phyloP scores from a whole-genome alignment of 805 yeast species.

The Teunomyces stri region DNA sequence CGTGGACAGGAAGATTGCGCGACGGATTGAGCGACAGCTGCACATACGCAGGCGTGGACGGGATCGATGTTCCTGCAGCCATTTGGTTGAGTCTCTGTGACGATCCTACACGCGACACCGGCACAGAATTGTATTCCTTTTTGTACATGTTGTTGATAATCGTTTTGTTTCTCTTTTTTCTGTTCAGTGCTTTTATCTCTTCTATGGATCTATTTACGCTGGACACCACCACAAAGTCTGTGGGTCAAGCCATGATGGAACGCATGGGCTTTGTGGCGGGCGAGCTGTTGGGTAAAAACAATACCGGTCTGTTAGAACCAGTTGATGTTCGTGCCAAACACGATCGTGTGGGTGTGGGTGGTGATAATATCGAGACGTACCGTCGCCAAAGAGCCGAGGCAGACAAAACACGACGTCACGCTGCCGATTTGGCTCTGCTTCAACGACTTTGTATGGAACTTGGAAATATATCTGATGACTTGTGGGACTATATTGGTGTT shows the following conservation, averaged over 20 bases:
- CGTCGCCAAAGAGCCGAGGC: background rate
- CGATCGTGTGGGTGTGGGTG: slow-evolving; percentile 23
- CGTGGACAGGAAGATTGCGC: slow-evolving; percentile 25
- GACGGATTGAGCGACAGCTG: slow-evolving; percentile 40
- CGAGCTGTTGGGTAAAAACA: slow-evolving; percentile 36
- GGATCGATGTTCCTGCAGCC: slow-evolving; percentile 19
- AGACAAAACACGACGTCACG: background rate
- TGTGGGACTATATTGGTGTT: background rate
- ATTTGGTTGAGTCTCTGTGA: slow-evolving; percentile 29
- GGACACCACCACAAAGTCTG: slow-evolving; percentile 22
- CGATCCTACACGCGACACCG: slow-evolving; percentile 37
- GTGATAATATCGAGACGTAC: background rate
- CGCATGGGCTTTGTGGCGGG: slow-evolving; percentile 59
- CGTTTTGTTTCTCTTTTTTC: slow-evolving; percentile 2
- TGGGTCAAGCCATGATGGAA: slow-evolving; percentile 52
- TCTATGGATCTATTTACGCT: background rate
- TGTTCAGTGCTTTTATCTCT: background rate
- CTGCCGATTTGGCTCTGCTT: background rate
- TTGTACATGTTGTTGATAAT: slow-evolving; percentile 12
- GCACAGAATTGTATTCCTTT: slow-evolving; percentile 29
- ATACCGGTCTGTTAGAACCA: slow-evolving; percentile 30
- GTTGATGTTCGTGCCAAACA: slow-evolving; percentile 18
- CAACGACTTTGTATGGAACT: background rate
- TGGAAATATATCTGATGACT: background rate
- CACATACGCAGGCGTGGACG: slow-evolving; percentile 30